A percentile compares a stretch with the other conserved stretches of the same genome.
Evolutionary conservation across 2,329 filamentous ascomycete species (phyloP).

Genomic region (Beauveria medogensis): DNA sequence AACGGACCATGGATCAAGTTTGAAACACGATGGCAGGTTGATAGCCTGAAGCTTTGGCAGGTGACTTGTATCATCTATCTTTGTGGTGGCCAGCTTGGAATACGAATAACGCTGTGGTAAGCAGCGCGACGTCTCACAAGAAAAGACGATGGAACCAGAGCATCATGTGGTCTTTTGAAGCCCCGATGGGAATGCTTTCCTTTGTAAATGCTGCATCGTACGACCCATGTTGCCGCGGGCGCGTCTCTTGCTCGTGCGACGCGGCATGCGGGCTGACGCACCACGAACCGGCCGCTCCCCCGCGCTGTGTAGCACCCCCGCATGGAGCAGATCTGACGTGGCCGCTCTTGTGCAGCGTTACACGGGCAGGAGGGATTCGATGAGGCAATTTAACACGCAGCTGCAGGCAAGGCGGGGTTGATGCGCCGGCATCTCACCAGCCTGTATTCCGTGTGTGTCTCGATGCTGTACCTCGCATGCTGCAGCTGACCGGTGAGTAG

Average conservation of each 20-base stretch:
- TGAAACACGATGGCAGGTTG: not conserved
- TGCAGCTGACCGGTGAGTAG: not conserved
- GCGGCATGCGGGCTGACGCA: constrained; percentile 6
- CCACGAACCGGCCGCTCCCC: not conserved
- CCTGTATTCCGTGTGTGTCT: not conserved
- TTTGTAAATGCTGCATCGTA: not conserved
- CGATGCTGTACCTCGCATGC: not conserved
- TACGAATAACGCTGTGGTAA: too few relatives aligned
- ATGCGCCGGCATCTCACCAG: not conserved
- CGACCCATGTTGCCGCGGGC: not conserved
- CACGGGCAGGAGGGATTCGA: not conserved
- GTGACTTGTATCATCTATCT: not conserved
- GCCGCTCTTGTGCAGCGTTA: not conserved
- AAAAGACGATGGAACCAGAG: not conserved
- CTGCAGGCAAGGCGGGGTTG: not conserved
- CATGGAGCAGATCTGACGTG: constrained; percentile 4
- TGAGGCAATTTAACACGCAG: not conserved
- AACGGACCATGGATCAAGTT: not conserved
- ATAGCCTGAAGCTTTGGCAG: not conserved
- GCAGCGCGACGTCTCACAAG: too few relatives aligned
- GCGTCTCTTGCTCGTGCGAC: not conserved
- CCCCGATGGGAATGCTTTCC: not conserved
- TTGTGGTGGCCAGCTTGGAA: not conserved
- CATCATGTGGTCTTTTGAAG: not conserved
- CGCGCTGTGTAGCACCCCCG: constrained; percentile 3